These are phyloP conservation scores for Acacia crassicarpa DNA, from an alignment of 306 rosid species.

Conservation along the genomic window DNA sequence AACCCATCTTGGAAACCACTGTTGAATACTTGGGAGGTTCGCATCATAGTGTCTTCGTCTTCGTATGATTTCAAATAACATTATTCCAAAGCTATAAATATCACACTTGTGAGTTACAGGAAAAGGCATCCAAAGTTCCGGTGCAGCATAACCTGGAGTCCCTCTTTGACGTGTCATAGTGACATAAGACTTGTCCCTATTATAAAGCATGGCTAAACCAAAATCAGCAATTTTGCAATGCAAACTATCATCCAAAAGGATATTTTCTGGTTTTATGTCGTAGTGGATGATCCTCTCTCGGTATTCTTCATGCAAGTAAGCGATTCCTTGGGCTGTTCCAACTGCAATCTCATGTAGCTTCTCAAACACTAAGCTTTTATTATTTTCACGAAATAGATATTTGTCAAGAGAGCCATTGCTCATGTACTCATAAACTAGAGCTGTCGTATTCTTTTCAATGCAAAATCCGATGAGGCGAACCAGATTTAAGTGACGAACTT, in stretches of 20 bases:
- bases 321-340: slow-evolving; percentile 38
- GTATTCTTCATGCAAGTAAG: slow-evolving; percentile 44
- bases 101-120: slow-evolving; percentile 44
- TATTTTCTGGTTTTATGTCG: slow-evolving; percentile 44
- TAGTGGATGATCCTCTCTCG: slow-evolving; percentile 39
- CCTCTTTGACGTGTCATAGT: slow-evolving; percentile 38
- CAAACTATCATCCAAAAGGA: slow-evolving; percentile 33
- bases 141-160: slow-evolving; percentile 46
- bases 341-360: slow-evolving; percentile 36
- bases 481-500: slow-evolving; percentile 40
- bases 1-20: slow-evolving; percentile 37
- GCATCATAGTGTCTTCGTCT: slow-evolving; percentile 26
- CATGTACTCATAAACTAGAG: slow-evolving; percentile 41
- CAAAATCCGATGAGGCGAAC: slow-evolving; percentile 43
- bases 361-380: slow-evolving; percentile 15
- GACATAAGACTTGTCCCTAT: slow-evolving; percentile 35
- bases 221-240: slow-evolving; percentile 39
- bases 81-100: slow-evolving; percentile 44
- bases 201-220: slow-evolving; percentile 39
- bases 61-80: slow-evolving; percentile 38
- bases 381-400: slow-evolving; percentile 13
- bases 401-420: slow-evolving; percentile 38
- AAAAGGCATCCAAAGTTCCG: slow-evolving; percentile 43
- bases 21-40: slow-evolving; percentile 6
- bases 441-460: slow-evolving; percentile 28